phyloP scores from a whole-genome alignment of 2,329 filamentous ascomycete species.

The Apiospora aurea region DNA sequence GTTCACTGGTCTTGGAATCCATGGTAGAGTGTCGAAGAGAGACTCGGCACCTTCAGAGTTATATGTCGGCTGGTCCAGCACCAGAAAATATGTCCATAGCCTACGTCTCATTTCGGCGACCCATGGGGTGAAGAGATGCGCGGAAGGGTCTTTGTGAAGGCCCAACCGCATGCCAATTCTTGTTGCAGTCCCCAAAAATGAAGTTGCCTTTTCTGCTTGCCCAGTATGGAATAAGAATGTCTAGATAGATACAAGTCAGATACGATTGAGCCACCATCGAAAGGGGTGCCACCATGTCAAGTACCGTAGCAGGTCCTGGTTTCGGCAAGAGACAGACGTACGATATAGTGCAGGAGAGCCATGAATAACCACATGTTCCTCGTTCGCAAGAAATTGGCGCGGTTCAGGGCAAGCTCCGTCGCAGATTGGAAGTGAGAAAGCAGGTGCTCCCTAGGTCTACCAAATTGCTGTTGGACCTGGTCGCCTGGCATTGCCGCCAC shows the following conservation, averaged over 20 bases:
- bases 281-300: neutral
- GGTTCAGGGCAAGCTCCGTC: conserved; percentile 21
- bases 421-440: conserved; percentile 23
- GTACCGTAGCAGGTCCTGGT: neutral
- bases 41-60: conserved; percentile 33
- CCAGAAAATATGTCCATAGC: conserved; percentile 29
- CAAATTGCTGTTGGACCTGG: conserved; percentile 21
- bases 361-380: conserved; percentile 22
- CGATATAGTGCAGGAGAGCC: conserved; percentile 24
- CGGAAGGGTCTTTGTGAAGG: conserved; percentile 19
- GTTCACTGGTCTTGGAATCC: conserved; percentile 28
- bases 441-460: conserved; percentile 3
- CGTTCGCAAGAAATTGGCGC: conserved; percentile 24
- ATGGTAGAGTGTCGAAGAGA: conserved; percentile 26
- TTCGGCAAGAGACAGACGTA: neutral
- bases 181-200: conserved; percentile 22
- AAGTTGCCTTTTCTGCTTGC: conserved; percentile 18
- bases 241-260: neutral
- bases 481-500: conserved; percentile 17
- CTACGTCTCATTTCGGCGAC: conserved; percentile 24
- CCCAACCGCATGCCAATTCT: conserved; percentile 24
- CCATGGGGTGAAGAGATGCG: conserved; percentile 24
- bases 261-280: neutral
- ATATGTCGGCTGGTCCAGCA: conserved; percentile 31
- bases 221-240: conserved; percentile 25